Evolutionary conservation across 768 basidiomycete genomes (phyloP).

Genomic region (Mycena capillaripes): DNA sequence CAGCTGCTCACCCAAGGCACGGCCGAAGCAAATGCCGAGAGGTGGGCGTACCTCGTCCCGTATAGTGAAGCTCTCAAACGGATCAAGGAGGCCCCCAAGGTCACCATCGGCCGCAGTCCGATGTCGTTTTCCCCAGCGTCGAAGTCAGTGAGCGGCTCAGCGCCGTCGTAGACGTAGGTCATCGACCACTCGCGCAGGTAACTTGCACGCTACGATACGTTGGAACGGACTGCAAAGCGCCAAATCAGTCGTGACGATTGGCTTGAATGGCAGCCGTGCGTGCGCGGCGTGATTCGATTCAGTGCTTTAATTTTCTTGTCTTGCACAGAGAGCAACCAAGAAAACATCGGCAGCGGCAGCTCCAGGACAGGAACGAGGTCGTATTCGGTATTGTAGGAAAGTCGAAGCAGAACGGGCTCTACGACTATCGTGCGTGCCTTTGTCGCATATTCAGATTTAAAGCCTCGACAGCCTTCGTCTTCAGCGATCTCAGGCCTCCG

Average conservation of each 20-base stretch:
- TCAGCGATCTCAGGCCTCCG: constrained; percentile 74
- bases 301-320: too few species aligned
- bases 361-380: constrained; percentile 88
- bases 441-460: background rate
- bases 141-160: constrained; percentile 75
- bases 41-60: constrained; percentile 83
- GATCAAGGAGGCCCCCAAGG: constrained; percentile 64
- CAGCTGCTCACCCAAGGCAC: constrained; percentile 10
- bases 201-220: constrained; percentile 67
- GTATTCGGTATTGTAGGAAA: constrained; percentile 78
- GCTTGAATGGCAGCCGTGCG: constrained; percentile 82
- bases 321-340: constrained; percentile 75
- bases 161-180: constrained; percentile 8
- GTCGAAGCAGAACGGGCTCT: constrained; percentile 59
- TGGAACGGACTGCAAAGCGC: constrained; percentile 69
- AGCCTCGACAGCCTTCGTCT: constrained; percentile 74
- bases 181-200: too few species aligned
- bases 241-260: constrained; percentile 61
- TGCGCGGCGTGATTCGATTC: background rate
- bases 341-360: constrained; percentile 70
- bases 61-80: constrained; percentile 65
- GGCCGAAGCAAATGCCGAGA: constrained; percentile 31
- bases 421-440: constrained; percentile 79
- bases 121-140: constrained; percentile 72
- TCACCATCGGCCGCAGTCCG: constrained; percentile 68